A percentile compares a stretch with the other conserved stretches of the same genome.
Evolutionary conservation across 2,329 filamentous ascomycete species (phyloP).

Genomic region (Venturia carpophila): DNA sequence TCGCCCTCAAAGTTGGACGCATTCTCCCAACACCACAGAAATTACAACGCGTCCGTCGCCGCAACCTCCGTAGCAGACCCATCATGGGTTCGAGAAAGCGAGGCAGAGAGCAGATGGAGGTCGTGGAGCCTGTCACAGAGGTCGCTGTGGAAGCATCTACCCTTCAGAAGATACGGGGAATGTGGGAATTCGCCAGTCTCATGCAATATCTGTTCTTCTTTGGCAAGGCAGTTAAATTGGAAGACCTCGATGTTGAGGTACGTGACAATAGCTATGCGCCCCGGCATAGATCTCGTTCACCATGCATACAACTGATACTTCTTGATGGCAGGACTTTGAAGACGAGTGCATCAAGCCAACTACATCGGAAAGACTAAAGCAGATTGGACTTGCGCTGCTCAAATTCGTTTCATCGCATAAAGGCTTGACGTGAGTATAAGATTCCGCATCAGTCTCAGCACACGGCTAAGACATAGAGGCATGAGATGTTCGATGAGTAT

Average conservation of each 20-base stretch:
- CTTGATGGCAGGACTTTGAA: conserved; percentile 66
- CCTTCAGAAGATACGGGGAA: conserved; percentile 67
- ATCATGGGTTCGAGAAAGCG: conserved; percentile 48
- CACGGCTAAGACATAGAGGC: conserved; percentile 41
- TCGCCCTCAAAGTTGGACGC: neutral
- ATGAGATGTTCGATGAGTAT: conserved; percentile 88
- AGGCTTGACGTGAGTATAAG: conserved; percentile 67
- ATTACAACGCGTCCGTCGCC: conserved; percentile 5
- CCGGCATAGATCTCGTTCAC: neutral
- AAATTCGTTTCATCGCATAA: conserved; percentile 93
- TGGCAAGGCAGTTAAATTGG: conserved; percentile 80
- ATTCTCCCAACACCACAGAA: neutral
- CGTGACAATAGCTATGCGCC: conserved; percentile 22
- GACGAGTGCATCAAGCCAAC: conserved; percentile 73
- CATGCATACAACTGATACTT: conserved; percentile 6
- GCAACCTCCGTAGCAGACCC: conserved; percentile 18
- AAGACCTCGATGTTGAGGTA: conserved; percentile 86
- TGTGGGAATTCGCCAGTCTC: conserved; percentile 92
- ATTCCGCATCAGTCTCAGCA: neutral
- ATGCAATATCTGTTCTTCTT: conserved; percentile 93
- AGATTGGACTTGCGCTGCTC: conserved; percentile 78
- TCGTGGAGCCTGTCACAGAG: conserved; percentile 38
- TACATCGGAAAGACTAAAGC: conserved; percentile 62
- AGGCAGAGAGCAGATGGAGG: conserved; percentile 45
- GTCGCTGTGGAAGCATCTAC: conserved; percentile 22